phyloP scores from a whole-genome alignment of 2,329 filamentous ascomycete genomes.

The Simplicillium aogashimaense region DNA sequence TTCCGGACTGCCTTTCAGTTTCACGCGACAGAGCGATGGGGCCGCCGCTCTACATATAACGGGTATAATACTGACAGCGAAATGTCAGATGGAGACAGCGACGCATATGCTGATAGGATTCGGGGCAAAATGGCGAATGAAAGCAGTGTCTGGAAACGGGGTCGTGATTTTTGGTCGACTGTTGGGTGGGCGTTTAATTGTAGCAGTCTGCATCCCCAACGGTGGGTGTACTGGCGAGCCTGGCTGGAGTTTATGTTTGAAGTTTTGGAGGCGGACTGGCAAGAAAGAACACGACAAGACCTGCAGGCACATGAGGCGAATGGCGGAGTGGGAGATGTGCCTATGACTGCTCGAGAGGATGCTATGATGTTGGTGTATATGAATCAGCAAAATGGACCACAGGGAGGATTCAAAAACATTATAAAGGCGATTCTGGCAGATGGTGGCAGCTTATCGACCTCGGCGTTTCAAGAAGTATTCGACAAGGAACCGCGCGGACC shows the following conservation, averaged over 20 bases:
- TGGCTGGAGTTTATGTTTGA: slow-evolving; percentile 78
- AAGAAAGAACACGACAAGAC: slow-evolving; percentile 44
- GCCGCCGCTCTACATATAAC: slow-evolving; percentile 22
- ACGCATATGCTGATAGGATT: slow-evolving; percentile 36
- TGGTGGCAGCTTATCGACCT: slow-evolving; percentile 41
- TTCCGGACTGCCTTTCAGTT: slow-evolving; percentile 68
- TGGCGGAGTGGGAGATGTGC: slow-evolving; percentile 11
- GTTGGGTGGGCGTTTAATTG: slow-evolving; percentile 93
- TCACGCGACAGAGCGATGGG: slow-evolving; percentile 19
- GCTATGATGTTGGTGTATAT: slow-evolving; percentile 56
- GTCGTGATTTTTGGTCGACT: slow-evolving; percentile 79
- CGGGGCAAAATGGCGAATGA: slow-evolving; percentile 50
- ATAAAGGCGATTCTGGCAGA: slow-evolving; percentile 60
- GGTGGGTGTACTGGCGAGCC: slow-evolving; percentile 73
- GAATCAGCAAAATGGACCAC: slow-evolving; percentile 31
- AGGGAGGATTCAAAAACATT: slow-evolving; percentile 40
- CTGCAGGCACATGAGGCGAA: slow-evolving; percentile 16
- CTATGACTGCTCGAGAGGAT: slow-evolving; percentile 28
- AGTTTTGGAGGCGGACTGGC: slow-evolving; percentile 62
- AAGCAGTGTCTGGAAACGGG: slow-evolving; percentile 62
- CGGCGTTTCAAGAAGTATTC: slow-evolving; percentile 57
- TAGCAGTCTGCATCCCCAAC: slow-evolving; percentile 57
- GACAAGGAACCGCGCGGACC: slow-evolving; percentile 44
- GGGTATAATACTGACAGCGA: slow-evolving; percentile 31
- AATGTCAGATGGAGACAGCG: slow-evolving; percentile 30